Evolutionary conservation across 73 alveolate genomes (phyloP).

Genomic region (Tetrahymena malaccensis): DNA sequence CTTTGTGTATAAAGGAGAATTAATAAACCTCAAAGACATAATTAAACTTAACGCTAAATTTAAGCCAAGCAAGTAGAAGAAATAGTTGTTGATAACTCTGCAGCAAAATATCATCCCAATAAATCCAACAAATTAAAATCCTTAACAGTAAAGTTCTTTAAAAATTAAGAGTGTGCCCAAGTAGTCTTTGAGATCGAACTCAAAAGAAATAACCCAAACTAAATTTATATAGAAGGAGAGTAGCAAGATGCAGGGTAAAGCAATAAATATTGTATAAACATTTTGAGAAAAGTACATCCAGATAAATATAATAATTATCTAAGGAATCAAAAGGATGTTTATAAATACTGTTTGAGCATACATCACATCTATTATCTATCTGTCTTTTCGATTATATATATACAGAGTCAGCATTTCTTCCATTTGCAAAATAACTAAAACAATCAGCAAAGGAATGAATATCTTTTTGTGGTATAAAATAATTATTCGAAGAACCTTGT

Average conservation of each 20-base stretch:
- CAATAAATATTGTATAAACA: neutral
- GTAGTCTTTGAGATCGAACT: neutral
- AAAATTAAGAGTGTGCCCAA: neutral
- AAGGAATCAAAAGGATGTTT: neutral
- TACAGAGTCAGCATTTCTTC: neutral
- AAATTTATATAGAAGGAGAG: neutral
- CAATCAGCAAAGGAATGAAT: neutral
- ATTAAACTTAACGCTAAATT: neutral
- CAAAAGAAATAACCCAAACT: neutral
- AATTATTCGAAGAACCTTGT: neutral
- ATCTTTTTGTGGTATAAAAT: neutral
- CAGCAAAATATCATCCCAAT: neutral
- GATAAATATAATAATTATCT: neutral
- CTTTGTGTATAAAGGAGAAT: neutral
- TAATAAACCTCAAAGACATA: neutral
- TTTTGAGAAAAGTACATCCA: neutral
- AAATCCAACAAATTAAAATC: neutral
- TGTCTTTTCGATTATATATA: neutral
- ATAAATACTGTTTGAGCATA: neutral
- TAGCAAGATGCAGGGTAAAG: neutral
- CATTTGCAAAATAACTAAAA: neutral
- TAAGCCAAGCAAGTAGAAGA: neutral
- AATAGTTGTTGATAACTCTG: neutral
- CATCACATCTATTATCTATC: neutral
- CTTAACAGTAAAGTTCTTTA: neutral